Base-by-base conservation (phyloP, 768 basidiomycete genomes). In the Tricholoma bakamatsutake region DNA sequence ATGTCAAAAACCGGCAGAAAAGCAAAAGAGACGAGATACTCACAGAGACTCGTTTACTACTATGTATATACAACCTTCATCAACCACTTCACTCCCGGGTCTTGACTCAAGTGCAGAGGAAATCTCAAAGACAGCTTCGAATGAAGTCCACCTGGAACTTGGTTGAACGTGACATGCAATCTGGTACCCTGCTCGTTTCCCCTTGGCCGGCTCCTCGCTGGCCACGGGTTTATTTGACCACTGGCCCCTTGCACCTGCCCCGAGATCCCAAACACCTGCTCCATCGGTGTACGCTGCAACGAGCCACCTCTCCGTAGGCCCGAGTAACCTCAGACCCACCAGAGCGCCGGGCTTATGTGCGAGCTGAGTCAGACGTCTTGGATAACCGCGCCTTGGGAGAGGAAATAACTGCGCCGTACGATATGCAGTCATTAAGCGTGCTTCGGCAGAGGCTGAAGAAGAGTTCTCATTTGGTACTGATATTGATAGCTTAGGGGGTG, bases 211-310 rank as follows among this genome's bases (percentile, higher is more conserved):
- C 28, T 30, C 51, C 56, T 51, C 62, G 53, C 40, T 30, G 27
- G 39, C 6, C n/a, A 24, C 24, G 6, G 56, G 33, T n/a, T 51
- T 47, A 43, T 40, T 28, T 64, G 13, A 45, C 5, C 12, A 24
- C 24, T 11, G 5, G 12, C 27, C 4, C 43, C 43, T n/a, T 45
- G 27, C 43, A 55, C 53, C 34, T 27, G 58, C 54, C 28, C 59
- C 27, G 11, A 71, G 60, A 59, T 81, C 77, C 72, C 77, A 80
- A 0, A 82, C 61, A 47, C 75, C 67, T 1, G 67, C 55, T 3
- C 78, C 76, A 55, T 78, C 75, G 15, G 62, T 62, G 57, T 77
- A 79, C 3, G 77, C 66, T 11, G 71, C 70, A 11, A 82, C 61
- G 17, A 83, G 65, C 79, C 78, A 83, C 37, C 74, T 65, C 49